These are phyloP conservation scores for Diospyros lotus DNA, from an alignment of 148 eudicot genomes.

Conservation along the genomic window DNA sequence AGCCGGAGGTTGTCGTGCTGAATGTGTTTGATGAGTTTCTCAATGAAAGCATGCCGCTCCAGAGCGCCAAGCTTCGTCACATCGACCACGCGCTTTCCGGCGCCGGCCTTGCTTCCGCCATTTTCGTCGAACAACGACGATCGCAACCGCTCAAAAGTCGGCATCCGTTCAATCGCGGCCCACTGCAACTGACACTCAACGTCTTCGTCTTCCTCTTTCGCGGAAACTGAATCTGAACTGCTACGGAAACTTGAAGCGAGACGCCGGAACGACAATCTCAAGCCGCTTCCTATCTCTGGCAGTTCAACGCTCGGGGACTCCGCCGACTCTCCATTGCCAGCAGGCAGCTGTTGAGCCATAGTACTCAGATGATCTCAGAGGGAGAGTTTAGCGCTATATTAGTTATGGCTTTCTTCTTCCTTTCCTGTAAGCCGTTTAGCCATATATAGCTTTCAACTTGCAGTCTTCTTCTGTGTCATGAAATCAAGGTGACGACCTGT, in stretches of 20 bases:
- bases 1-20: slow-evolving; percentile 75
- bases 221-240: slow-evolving; percentile 25
- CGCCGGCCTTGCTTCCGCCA: slow-evolving; percentile 24
- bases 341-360: slow-evolving; percentile 36
- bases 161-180: slow-evolving; percentile 61
- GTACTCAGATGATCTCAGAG: no score
- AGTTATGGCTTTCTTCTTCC: no score
- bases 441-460: no score
- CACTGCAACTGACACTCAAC: slow-evolving; percentile 33
- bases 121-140: slow-evolving; percentile 49
- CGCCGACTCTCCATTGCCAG: slow-evolving; percentile 26
- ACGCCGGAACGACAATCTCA: slow-evolving; percentile 32
- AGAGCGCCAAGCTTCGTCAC: slow-evolving; percentile 62
- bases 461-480: no score
- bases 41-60: slow-evolving; percentile 64
- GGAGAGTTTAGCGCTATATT: no score
- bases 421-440: no score
- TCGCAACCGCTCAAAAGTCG: slow-evolving; percentile 56
- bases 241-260: slow-evolving; percentile 32
- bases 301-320: slow-evolving; percentile 36
- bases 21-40: slow-evolving; percentile 74
- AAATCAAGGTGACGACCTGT: no score
- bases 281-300: slow-evolving; percentile 40
- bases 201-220: slow-evolving; percentile 30
- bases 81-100: slow-evolving; percentile 52